Conservation (phyloP, 495 filamentous ascomycete genomes). For the Thermochaetoides thermophila region DNA sequence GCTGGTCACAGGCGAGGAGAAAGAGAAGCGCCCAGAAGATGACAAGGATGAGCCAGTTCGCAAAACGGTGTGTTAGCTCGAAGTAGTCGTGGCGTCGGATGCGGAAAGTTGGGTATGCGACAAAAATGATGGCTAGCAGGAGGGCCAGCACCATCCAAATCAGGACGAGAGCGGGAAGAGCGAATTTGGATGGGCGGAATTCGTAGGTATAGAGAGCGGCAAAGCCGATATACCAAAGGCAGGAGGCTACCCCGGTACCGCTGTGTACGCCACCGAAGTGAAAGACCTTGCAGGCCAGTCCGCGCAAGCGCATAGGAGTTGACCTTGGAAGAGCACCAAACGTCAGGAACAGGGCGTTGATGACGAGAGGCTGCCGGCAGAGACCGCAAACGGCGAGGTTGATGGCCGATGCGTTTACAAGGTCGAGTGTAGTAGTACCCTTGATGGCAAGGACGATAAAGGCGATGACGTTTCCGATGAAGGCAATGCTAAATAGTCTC, state of each 20-base stretch:
- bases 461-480: constrained; percentile 18
- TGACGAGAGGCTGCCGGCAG: constrained; percentile 55
- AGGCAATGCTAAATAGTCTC: constrained; percentile 18
- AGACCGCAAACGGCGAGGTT: constrained; percentile 37
- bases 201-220: constrained; percentile 32
- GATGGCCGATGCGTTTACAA: constrained; percentile 25
- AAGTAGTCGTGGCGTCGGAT: constrained; percentile 44
- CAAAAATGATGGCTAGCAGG: constrained; percentile 26
- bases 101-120: constrained; percentile 39
- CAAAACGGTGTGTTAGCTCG: constrained; percentile 50
- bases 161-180: constrained; percentile 15
- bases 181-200: constrained; percentile 10
- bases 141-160: constrained; percentile 26
- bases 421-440: constrained; percentile 11
- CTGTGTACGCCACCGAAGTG: constrained; percentile 66
- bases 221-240: constrained; percentile 52
- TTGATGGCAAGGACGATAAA: constrained; percentile 16
- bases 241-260: constrained; percentile 50
- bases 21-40: constrained; percentile 51
- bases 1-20: constrained; percentile 23
- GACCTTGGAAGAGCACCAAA: constrained; percentile 42
- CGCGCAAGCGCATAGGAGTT: constrained; percentile 48
- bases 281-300: constrained; percentile 53
- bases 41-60: constrained; percentile 45
- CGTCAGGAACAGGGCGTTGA: constrained; percentile 53